Conservation (phyloP, 768 basidiomycete species). For the Amanita pallidorosea region DNA sequence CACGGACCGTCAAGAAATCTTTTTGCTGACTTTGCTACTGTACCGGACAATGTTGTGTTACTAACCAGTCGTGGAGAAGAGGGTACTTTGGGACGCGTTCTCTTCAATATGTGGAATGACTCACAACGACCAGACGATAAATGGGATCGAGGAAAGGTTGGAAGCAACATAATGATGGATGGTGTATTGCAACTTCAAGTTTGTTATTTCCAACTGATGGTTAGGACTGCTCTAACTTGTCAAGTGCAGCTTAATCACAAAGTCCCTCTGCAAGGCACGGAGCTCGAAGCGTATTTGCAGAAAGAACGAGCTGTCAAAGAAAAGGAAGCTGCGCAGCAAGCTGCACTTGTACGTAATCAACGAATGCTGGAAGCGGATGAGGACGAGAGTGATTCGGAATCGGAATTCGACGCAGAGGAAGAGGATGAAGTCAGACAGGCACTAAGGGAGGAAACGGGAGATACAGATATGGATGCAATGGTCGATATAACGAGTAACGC, state of each 20-base stretch:
- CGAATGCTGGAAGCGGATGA: constrained; percentile 92
- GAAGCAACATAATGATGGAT: constrained; percentile 76
- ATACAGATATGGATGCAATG: constrained; percentile 13
- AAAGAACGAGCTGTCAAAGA: constrained; percentile 72
- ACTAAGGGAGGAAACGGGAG: constrained; percentile 32
- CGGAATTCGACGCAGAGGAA: constrained; percentile 55
- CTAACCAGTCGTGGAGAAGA: constrained; percentile 74
- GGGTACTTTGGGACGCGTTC: constrained; percentile 63
- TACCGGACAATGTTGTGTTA: constrained; percentile 78
- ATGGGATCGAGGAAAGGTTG: constrained; percentile 88
- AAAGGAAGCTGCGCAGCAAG: constrained; percentile 79
- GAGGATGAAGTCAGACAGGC: constrained; percentile 53
- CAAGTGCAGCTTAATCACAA: constrained; percentile 68
- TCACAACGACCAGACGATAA: constrained; percentile 70
- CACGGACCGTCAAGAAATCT: constrained; percentile 84
- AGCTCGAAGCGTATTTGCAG: constrained; percentile 72
- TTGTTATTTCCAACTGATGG: constrained; percentile 10
- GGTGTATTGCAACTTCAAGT: constrained; percentile 60
- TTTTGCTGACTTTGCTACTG: constrained; percentile 78
- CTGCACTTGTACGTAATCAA: constrained; percentile 70
- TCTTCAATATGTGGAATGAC: constrained; percentile 84
- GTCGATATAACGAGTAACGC: background rate
- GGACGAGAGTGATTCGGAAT: constrained; percentile 72
- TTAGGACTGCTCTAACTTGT: constrained; percentile 1
- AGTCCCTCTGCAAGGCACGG: constrained; percentile 79